Evolutionary conservation across 208 protist species (phyloP).

Genomic region (Trypanosoma congolense): DNA sequence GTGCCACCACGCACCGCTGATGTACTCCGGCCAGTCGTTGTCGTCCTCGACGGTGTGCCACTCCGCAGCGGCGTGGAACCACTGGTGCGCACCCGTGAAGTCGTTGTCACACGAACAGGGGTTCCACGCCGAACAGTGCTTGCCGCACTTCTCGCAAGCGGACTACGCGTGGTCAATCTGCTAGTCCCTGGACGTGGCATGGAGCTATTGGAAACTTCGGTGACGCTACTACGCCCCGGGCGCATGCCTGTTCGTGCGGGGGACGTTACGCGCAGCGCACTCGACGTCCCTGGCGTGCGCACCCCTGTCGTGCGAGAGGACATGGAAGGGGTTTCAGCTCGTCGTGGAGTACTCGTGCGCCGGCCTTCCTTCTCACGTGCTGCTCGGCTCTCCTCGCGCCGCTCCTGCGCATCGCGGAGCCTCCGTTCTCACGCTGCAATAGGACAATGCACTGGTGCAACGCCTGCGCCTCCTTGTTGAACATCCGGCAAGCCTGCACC

Average conservation of each 20-base stretch:
- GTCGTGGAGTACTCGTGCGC: constrained; percentile 35
- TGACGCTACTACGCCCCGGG: constrained; percentile 20
- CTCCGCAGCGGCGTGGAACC: constrained; percentile 43
- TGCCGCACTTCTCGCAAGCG: constrained; percentile 68
- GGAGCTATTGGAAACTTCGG: constrained; percentile 22
- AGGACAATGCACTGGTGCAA: constrained; percentile 70
- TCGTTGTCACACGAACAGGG: constrained; percentile 21
- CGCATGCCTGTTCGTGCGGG: constrained; percentile 27
- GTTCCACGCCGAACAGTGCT: constrained; percentile 77
- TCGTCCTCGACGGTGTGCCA: constrained; percentile 17
- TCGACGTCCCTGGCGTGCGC: constrained; percentile 32
- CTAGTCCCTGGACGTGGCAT: constrained; percentile 28
- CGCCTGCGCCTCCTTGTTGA: constrained; percentile 67
- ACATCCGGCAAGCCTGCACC: constrained; percentile 52
- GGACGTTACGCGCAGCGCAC: constrained; percentile 33
- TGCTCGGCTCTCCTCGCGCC: constrained; percentile 31
- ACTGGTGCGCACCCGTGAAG: constrained; percentile 22
- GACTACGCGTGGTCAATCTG: constrained; percentile 43
- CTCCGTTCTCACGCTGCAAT: constrained; percentile 62
- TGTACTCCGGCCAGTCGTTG: constrained; percentile 13
- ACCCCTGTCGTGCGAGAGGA: constrained; percentile 35
- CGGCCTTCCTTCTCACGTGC: constrained; percentile 17
- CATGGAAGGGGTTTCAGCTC: constrained; percentile 58
- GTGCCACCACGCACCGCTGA: constrained; percentile 11
- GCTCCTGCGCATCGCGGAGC: constrained; percentile 48